These are phyloP conservation scores for Trichoderma citrinoviride DNA, from an alignment of 2,329 filamentous ascomycete species.

Conservation along the genomic window DNA sequence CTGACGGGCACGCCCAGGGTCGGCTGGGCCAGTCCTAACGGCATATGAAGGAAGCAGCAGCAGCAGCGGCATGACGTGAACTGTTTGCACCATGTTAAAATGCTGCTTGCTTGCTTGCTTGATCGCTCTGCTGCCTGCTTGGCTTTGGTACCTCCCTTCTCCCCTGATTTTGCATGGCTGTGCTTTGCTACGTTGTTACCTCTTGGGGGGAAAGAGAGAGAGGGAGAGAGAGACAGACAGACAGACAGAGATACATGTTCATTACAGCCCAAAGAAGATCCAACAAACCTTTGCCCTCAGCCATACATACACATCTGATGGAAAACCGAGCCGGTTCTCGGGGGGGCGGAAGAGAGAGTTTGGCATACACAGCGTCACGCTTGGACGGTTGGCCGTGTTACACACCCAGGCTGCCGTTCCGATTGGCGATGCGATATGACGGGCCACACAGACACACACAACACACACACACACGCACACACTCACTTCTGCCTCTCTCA, in stretches of 20 bases:
- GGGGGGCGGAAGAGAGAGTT: constrained; percentile 3
- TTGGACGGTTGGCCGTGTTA: constrained; percentile 10
- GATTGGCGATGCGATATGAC: constrained; percentile 16
- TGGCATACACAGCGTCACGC: constrained; percentile 16
- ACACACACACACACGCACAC: background rate
- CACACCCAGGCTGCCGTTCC: constrained; percentile 14
- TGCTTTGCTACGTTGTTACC: too few species aligned
- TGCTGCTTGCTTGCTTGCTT: background rate
- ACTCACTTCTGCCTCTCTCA: background rate
- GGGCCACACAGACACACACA: constrained; percentile 10
- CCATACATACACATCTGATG: background rate
- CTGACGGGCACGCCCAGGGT: constrained; percentile 11
- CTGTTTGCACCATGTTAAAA: background rate
- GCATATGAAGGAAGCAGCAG: background rate
- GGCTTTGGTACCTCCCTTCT: too few species aligned
- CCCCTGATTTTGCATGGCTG: too few species aligned
- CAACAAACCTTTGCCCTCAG: background rate
- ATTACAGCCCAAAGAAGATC: background rate
- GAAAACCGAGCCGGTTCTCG: constrained; percentile 15
- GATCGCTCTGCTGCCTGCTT: background rate
- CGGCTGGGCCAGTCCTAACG: constrained; percentile 7
- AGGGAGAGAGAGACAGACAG: too few species aligned
- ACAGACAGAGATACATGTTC: too few species aligned
- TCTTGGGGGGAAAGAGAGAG: too few species aligned
- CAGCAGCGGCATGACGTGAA: background rate